Base-by-base conservation (phyloP, 768 basidiomycete species). In the Kwoniella shandongensis region DNA sequence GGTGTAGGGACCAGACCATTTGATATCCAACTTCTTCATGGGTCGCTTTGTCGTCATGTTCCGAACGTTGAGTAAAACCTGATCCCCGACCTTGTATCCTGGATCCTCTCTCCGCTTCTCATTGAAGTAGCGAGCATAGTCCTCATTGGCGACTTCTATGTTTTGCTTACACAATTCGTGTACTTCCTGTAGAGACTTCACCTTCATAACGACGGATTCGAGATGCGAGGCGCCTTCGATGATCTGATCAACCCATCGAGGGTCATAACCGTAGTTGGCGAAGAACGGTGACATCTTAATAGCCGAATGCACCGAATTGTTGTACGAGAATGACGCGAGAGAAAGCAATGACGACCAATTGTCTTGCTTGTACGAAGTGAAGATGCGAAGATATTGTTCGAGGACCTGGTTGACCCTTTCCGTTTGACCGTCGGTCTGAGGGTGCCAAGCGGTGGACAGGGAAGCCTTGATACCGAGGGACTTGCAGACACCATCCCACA, bases 401-500 rank as follows among this genome's bases (percentile, higher is more conserved):
- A 81, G 27, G 4, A 76, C 66, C 54, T 80, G 79, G 54, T 82
- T 81, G 7, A 77, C 61, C 1, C 73, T 53, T 51, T 82, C 80
- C 0, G 79, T 79, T 40, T 46, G 78, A 0, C 81, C 79, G 51
- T 81, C 77, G 1, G 76, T 77, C 47, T 80, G 76, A 0, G 81
- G 81, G 51, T 81, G 81, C 46, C 77, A 81, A 0, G 80, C 80
- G 0, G 81, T 81, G 6, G 74, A 77, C 0, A 77, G 59, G 30
- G 73, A 75, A 1, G 49, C 46, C 13, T 77, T 46, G 39, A 81
- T 79, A 0, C 77, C 73, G 0, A 70, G n/a, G n/a, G n/a, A 45
- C 22, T 44, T 26, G 29, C 71, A 69, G 0, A 81, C 53, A 72
- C 7, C 29, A n/a, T 62, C 75, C 79, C 62, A 80, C 76, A 6